Evolutionary conservation across 1,284 basidiomycete species (phyloP), one percentile per base, ranked within the genome.

Genomic region (Fomitopsis pinicola): DNA sequence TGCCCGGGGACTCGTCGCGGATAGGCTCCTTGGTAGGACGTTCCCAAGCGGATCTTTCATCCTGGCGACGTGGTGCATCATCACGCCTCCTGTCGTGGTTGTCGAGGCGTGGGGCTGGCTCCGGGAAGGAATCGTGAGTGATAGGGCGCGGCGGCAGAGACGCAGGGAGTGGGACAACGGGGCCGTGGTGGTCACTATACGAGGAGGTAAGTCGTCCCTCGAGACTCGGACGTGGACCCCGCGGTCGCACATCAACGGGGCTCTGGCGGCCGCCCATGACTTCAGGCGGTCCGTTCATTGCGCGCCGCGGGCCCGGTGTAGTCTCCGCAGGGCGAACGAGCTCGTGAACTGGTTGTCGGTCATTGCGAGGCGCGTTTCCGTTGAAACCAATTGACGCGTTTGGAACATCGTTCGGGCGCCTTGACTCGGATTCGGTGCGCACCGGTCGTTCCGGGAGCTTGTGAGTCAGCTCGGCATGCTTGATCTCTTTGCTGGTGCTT

Each of bases 61-160:
- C 60, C 3, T 58, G 62, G 3, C 60, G 58, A 52, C 38, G 28
- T 60, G 42, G 28, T 60, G 42, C 1, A 55, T 59, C 5, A 4
- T 50, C 48, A 17, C 61, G 62, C 8, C 64, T 53, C 12, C 42
- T 42, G 14, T 61, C 64, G 9, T 59, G 58, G 38, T 60, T 57
- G 22, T 46, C 59, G 15, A 12, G 28, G 42, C 61, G 66, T 15
- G 64, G 63, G 1, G 62, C 55, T 6, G 61, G 40, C 17, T 35
- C n/a, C 6, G 59, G 17, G 28, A 59, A 57, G 3, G 57, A 59
- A 14, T 60, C 55, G 9, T 50, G 61, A 15, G 46, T 36, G 28
- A 35, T 19, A 14, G 63, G 54, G 2, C 65, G 52, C 8, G 62
- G 30, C 42, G 59, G 57, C 14, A 58, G 42, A 14, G 60, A 58